Evolutionary conservation across 176 grass and related monocot species (phyloP), one percentile per base, ranked within the genome.

Genomic region (Phoenix roebelenii): DNA sequence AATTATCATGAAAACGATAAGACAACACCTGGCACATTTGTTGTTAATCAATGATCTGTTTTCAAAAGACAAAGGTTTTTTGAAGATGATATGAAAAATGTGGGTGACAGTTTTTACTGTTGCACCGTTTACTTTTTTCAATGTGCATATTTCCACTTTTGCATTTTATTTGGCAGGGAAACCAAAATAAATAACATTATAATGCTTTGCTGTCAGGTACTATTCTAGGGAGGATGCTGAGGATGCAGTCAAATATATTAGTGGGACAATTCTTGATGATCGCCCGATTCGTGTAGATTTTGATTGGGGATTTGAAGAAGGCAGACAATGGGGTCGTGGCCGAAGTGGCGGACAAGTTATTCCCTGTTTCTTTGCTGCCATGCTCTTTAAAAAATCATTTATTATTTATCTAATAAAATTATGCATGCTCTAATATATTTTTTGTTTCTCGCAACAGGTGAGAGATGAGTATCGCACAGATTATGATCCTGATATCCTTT

Each of bases 401-500:
- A 17, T 3, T 54, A 35, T 44, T 22, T 53, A 44, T 44, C 35
- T 44, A 44, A 44, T 12, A 9, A 44, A 44, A 30, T 6, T 30
- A 6, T 20, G 44, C 26, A 48, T 16, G 16, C 59, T 25, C 35
- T 66, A 22, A 75, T 66, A n/a, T 16, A 52, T 32, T 2, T 52
- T 44, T 23, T 57, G 1, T 65, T 75, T 30, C 23, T 25, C 60
- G 81, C 57, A 5, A 53, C 66, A 83, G 84, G 84, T 93, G 50
- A 79, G 93, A 72, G 93, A 98, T 66, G 93, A 98, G 64, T 98
- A 98, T 63, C 93, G 93, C 51, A 92, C 93, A 3, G 93, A 98
- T 77, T 98, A 98, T 65, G 93, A 98, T 77, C 93, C 93, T 64
- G 93, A 90, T 75, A 75, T 75, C 62, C 72, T 75, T 75, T 60